Evolutionary conservation across 495 filamentous ascomycete genomes (phyloP).

Genomic region (Thozetella sp.): DNA sequence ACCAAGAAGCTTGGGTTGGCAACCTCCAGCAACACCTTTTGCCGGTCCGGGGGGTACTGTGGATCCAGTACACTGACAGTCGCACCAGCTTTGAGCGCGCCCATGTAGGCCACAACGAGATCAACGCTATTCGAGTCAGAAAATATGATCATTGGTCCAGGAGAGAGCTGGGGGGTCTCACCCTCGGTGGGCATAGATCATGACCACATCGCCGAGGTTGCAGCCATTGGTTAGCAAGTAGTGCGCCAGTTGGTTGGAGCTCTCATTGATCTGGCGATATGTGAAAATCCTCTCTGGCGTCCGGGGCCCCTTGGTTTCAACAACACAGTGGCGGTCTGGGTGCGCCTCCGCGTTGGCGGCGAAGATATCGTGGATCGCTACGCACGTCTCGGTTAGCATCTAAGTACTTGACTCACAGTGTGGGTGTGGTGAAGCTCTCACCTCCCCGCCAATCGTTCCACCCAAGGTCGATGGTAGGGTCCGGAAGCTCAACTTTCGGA

Average conservation of each 20-base stretch:
- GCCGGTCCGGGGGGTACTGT: constrained; percentile 82
- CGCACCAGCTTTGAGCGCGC: constrained; percentile 62
- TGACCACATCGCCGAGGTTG: constrained; percentile 83
- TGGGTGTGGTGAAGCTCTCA: background rate
- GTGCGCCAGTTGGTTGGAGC: constrained; percentile 79
- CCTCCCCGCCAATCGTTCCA: constrained; percentile 73
- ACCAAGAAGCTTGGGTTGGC: constrained; percentile 79
- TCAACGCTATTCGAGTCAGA: too few species aligned
- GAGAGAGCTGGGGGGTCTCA: too few species aligned
- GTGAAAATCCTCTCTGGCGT: constrained; percentile 71
- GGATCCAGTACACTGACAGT: constrained; percentile 88
- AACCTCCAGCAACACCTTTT: constrained; percentile 90
- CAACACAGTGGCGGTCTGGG: constrained; percentile 78
- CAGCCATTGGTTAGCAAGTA: constrained; percentile 74
- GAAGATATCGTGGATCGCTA: constrained; percentile 40
- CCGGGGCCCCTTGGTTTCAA: constrained; percentile 72
- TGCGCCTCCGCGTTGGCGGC: constrained; percentile 67
- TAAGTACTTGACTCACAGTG: too few species aligned
- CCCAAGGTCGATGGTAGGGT: constrained; percentile 76
- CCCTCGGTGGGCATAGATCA: constrained; percentile 88
- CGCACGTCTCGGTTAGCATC: too few species aligned
- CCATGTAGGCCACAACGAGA: constrained; percentile 66
- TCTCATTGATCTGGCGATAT: constrained; percentile 87
- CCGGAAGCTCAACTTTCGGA: constrained; percentile 51
- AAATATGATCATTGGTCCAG: too few species aligned